Evolutionary conservation across 805 yeast species (phyloP).

Genomic region (Kurtzmaniella cleridarum): DNA sequence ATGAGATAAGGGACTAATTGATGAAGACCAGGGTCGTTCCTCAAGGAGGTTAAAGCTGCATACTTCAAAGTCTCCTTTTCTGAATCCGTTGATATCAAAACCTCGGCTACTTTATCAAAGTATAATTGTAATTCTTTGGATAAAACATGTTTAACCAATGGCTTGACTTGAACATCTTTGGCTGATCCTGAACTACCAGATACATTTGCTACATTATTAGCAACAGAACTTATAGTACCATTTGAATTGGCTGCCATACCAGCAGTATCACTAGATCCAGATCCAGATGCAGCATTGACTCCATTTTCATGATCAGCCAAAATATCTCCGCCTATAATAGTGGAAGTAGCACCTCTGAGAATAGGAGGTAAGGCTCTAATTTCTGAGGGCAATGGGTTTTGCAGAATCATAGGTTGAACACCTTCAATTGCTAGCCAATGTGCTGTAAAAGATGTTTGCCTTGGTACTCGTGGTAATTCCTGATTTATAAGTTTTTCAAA

Average conservation of each 20-base stretch:
- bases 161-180: constrained; percentile 64
- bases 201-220: constrained; percentile 13
- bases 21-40: constrained; percentile 93
- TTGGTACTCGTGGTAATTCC: constrained; percentile 92
- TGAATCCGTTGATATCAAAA: constrained; percentile 55
- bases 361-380: constrained; percentile 73
- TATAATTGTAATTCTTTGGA: constrained; percentile 92
- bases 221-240: constrained; percentile 4
- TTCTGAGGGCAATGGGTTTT: constrained; percentile 83
- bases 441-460: constrained; percentile 87
- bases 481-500: constrained; percentile 89
- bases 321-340: constrained; percentile 36
- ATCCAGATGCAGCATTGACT: constrained; percentile 17
- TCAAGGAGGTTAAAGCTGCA: constrained; percentile 80
- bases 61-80: constrained; percentile 54
- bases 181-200: constrained; percentile 17
- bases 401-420: constrained; percentile 95
- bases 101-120: constrained; percentile 84
- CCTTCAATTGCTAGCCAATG: constrained; percentile 99
- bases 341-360: constrained; percentile 73
- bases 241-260: constrained; percentile 8
- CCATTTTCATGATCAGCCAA: constrained; percentile 15
- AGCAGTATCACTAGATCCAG: constrained; percentile 7
- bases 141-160: constrained; percentile 88
- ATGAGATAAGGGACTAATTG: constrained; percentile 95